Percentiles rank a stretch among this genome's conserved stretches.
Evolutionary conservation across 768 basidiomycete genomes (phyloP).

Genomic region (Pleurotus tuber-regium): DNA sequence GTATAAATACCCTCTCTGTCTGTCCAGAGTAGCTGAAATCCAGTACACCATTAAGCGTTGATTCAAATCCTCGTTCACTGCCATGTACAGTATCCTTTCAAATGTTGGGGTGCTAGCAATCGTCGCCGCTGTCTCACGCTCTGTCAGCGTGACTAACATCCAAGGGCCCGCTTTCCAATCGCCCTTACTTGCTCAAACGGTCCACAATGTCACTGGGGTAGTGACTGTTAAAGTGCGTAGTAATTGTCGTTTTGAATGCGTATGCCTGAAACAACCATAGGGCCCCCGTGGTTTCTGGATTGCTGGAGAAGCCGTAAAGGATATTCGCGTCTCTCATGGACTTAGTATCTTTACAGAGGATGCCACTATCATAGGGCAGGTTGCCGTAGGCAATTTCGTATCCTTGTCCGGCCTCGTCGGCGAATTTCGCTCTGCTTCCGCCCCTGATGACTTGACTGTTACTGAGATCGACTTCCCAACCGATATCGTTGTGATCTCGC

Average conservation of each 20-base stretch:
- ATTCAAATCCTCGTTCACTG: too few species aligned
- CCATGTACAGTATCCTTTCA: too few species aligned
- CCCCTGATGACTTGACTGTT: conserved; percentile 39
- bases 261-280: conserved; percentile 22
- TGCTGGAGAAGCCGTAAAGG: conserved; percentile 38
- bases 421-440: conserved; percentile 45
- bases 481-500: conserved; percentile 41
- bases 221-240: conserved; percentile 50
- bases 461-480: conserved; percentile 49
- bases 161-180: conserved; percentile 47
- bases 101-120: too few species aligned
- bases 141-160: conserved; percentile 51
- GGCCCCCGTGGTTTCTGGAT: conserved; percentile 48
- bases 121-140: too few species aligned
- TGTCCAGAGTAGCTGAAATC: too few species aligned
- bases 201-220: conserved; percentile 45
- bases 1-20: too few species aligned
- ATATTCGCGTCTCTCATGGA: conserved; percentile 49
- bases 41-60: too few species aligned
- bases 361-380: conserved; percentile 30
- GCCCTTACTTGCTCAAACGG: conserved; percentile 41
- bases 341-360: conserved; percentile 47
- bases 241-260: background rate
- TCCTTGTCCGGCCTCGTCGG: conserved; percentile 43
- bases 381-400: conserved; percentile 46